Conservation (phyloP, 2,329 filamentous ascomycete genomes). For the Dactylonectria estremocensis region DNA sequence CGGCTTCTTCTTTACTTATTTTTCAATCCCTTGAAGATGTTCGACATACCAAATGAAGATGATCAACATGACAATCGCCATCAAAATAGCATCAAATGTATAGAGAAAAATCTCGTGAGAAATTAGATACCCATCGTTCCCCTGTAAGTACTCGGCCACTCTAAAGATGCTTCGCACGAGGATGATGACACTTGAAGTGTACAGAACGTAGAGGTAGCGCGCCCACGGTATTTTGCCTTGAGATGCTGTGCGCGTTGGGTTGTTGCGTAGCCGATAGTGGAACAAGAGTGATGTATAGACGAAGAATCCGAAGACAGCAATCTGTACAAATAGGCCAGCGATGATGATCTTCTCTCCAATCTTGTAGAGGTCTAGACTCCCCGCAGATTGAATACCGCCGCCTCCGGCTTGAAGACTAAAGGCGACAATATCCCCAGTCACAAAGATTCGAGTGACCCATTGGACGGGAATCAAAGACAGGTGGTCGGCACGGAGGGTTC, state of each 20-base stretch:
- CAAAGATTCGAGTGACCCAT: conserved; percentile 69
- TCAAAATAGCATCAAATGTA: conserved; percentile 59
- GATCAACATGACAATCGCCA: conserved; percentile 58
- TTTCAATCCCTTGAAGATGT: neutral
- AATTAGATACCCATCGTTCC: conserved; percentile 58
- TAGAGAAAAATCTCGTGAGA: conserved; percentile 60
- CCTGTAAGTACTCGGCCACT: conserved; percentile 63
- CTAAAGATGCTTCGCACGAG: conserved; percentile 63
- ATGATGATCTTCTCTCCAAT: conserved; percentile 68
- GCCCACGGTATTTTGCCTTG: conserved; percentile 46
- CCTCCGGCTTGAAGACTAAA: conserved; percentile 66
- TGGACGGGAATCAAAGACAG: conserved; percentile 52
- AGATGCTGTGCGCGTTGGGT: neutral
- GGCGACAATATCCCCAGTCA: conserved; percentile 67
- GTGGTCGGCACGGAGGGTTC: conserved; percentile 53
- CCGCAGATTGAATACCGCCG: conserved; percentile 51
- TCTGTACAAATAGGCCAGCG: conserved; percentile 69
- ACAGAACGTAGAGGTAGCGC: conserved; percentile 51
- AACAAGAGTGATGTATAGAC: conserved; percentile 1
- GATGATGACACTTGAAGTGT: conserved; percentile 56
- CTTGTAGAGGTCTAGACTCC: conserved; percentile 42
- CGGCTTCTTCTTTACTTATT: too few species aligned
- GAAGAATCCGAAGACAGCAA: conserved; percentile 65
- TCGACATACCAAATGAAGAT: conserved; percentile 50
- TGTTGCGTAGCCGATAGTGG: neutral